phyloP scores from a whole-genome alignment of 1,284 basidiomycete genomes.

The Mycena sp. region DNA sequence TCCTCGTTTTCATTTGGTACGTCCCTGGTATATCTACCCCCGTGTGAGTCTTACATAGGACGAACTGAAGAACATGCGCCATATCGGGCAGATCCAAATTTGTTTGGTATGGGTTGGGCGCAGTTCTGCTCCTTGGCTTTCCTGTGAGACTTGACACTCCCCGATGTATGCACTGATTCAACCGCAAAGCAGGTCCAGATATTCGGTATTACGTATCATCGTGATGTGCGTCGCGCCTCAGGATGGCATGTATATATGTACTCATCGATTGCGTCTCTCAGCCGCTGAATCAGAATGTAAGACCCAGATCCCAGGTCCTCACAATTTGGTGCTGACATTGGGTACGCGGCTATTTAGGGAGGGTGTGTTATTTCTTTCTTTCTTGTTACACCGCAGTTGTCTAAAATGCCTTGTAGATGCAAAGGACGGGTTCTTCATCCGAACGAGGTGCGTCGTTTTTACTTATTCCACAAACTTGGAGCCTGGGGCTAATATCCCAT shows the following conservation, averaged over 20 bases:
- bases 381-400: not conserved
- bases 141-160: slow-evolving; percentile 7
- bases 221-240: too few species aligned
- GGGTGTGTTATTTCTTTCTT: not conserved
- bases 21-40: not conserved
- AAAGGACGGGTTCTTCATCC: slow-evolving; percentile 19
- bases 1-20: slow-evolving; percentile 26
- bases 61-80: slow-evolving; percentile 23
- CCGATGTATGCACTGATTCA: not conserved
- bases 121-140: slow-evolving; percentile 12
- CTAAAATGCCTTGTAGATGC: not conserved
- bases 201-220: slow-evolving; percentile 29
- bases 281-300: not conserved
- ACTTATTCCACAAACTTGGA: too few species aligned
- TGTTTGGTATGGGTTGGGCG: slow-evolving; percentile 3
- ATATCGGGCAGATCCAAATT: slow-evolving; percentile 26
- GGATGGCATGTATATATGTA: not conserved
- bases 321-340: not conserved
- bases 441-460: slow-evolving; percentile 8
- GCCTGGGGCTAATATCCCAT: not conserved
- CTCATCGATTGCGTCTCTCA: not conserved
- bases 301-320: too few species aligned
- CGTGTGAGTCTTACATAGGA: not conserved
- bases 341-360: slow-evolving; percentile 2
- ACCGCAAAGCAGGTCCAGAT: slow-evolving; percentile 14